Evolutionary conservation across 345 rosid species (phyloP).

Genomic region (Citrus trifoliata): DNA sequence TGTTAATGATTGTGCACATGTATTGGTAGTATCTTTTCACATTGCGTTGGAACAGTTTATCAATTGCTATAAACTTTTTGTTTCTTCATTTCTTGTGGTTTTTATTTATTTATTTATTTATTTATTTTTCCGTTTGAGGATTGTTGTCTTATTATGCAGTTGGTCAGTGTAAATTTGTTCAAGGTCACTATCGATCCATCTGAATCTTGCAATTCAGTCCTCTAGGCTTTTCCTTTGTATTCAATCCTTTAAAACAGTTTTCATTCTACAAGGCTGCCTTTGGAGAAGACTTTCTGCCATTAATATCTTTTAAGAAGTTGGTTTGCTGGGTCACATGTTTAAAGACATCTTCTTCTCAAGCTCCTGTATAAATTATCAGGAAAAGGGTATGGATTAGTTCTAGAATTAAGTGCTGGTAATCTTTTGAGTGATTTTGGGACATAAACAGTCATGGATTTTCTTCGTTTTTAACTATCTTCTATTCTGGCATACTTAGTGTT

Average conservation of each 20-base stretch:
- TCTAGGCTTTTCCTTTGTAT: neutral
- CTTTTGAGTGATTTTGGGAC: neutral
- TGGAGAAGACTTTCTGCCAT: neutral
- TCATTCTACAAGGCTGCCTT: neutral
- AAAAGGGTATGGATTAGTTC: neutral
- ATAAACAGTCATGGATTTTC: neutral
- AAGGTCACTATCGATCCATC: neutral
- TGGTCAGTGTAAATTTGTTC: neutral
- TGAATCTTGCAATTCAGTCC: neutral
- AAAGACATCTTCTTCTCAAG: neutral
- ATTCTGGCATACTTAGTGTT: neutral
- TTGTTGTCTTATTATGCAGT: neutral
- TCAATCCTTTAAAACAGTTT: neutral
- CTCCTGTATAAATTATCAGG: neutral
- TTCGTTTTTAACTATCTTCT: neutral
- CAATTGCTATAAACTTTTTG: neutral
- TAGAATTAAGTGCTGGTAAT: neutral
- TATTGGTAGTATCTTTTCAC: neutral
- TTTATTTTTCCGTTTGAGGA: neutral
- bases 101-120: neutral
- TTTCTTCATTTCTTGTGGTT: neutral
- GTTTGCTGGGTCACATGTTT: neutral
- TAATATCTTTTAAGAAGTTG: neutral
- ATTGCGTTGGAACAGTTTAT: neutral
- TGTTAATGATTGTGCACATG: neutral